These are phyloP conservation scores for Globisporangium irregulare DNA, from an alignment of 352 stramenopile genomes.

Conservation along the genomic window DNA sequence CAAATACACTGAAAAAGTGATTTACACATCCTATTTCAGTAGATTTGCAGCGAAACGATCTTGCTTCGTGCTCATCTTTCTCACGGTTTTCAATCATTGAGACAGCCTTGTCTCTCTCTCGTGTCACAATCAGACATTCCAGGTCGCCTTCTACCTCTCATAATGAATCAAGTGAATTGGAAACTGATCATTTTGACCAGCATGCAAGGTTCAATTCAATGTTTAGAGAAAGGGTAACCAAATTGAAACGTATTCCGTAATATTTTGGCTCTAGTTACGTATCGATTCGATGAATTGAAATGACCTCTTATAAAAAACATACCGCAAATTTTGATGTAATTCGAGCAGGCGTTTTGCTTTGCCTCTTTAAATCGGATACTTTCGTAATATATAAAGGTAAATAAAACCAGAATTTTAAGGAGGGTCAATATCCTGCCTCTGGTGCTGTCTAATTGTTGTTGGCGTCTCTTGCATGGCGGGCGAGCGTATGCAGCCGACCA, in stretches of 20 bases:
- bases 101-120: constrained; percentile 9
- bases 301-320: no score
- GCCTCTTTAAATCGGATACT: background rate
- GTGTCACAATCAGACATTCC: background rate
- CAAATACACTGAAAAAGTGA: background rate
- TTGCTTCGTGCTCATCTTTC: background rate
- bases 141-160: no score
- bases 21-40: background rate
- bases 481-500: background rate
- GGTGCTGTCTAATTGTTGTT: background rate
- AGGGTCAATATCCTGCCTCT: background rate
- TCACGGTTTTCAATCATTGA: background rate
- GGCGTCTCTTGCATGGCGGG: background rate
- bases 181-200: no score
- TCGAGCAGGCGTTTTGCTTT: no score
- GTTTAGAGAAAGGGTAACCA: no score
- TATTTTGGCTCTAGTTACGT: no score
- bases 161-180: no score
- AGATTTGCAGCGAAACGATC: background rate
- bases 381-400: no score
- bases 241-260: no score
- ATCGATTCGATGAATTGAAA: no score
- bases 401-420: background rate
- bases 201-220: no score
- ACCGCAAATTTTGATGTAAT: no score